These are phyloP conservation scores for Rhodotorula sphaerocarpa DNA, from an alignment of 768 basidiomycete genomes.

Conservation along the genomic window DNA sequence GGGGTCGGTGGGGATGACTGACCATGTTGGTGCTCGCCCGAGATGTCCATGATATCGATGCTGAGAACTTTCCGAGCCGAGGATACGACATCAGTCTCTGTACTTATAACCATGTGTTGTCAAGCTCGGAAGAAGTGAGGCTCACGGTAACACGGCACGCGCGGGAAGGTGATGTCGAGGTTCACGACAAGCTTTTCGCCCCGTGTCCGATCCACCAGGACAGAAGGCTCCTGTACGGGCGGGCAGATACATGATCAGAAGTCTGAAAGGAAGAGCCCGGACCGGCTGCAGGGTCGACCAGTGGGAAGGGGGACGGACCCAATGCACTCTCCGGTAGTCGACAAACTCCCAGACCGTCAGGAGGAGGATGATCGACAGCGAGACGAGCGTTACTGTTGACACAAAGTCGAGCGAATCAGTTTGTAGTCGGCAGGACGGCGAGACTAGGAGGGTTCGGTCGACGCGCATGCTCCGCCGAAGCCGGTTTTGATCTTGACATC, in stretches of 20 bases:
- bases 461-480: conserved; percentile 58
- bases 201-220: conserved; percentile 86
- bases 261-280: neutral
- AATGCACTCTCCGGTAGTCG: conserved; percentile 76
- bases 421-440: neutral
- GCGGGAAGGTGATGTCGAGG: conserved; percentile 87
- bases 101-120: no score
- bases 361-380: conserved; percentile 81
- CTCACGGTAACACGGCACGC: conserved; percentile 95
- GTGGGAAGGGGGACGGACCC: conserved; percentile 21
- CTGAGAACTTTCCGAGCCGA: conserved; percentile 61
- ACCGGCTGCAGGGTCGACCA: no score
- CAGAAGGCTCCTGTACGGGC: conserved; percentile 51
- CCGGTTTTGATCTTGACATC: conserved; percentile 99
- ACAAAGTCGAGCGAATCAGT: neutral
- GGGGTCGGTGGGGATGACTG: neutral
- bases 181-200: conserved; percentile 89
- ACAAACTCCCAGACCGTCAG: conserved; percentile 90
- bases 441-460: conserved; percentile 42
- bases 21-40: conserved; percentile 81
- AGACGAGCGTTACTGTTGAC: conserved; percentile 72
- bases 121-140: neutral
- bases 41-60: conserved; percentile 95
- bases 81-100: no score
- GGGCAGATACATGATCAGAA: no score